Percentiles rank a stretch among this genome's conserved stretches.
phyloP scores from a whole-genome alignment of 345 rosid genomes.

The Psidium friedrichsthalianum region DNA sequence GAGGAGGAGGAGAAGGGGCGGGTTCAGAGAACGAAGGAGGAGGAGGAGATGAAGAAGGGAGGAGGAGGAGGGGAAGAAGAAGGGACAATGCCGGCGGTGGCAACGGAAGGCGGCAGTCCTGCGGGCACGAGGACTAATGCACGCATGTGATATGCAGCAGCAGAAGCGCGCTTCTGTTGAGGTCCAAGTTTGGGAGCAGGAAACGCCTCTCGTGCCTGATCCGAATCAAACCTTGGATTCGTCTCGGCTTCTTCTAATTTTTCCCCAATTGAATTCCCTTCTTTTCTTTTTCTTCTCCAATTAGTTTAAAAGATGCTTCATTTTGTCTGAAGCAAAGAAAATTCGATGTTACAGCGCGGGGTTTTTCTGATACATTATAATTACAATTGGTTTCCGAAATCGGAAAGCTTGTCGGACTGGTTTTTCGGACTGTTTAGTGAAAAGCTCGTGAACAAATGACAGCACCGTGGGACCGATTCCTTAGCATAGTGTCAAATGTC shows the following conservation, averaged over 20 bases:
- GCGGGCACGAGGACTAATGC: slow-evolving; percentile 1
- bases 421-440: too few relatives aligned
- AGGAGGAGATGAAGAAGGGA: background rate
- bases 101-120: background rate
- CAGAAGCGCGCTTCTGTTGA: slow-evolving; percentile 17
- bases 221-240: background rate
- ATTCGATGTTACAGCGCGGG: background rate
- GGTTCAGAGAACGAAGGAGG: background rate
- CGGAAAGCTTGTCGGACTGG: background rate
- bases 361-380: too few relatives aligned
- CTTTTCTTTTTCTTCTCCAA: background rate
- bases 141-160: slow-evolving; percentile 22
- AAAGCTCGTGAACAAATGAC: too few relatives aligned
- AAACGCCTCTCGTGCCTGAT: background rate
- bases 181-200: slow-evolving; percentile 14
- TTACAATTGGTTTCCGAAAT: background rate
- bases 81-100: background rate
- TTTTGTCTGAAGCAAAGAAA: background rate
- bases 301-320: background rate
- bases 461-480: too few relatives aligned
- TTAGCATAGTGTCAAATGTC: too few relatives aligned
- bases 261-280: background rate
- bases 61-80: background rate
- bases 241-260: background rate
- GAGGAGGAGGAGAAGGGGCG: background rate